These are phyloP conservation scores for Eucalyptus fibrosa DNA, from an alignment of 345 rosid genomes.

Conservation along the genomic window DNA sequence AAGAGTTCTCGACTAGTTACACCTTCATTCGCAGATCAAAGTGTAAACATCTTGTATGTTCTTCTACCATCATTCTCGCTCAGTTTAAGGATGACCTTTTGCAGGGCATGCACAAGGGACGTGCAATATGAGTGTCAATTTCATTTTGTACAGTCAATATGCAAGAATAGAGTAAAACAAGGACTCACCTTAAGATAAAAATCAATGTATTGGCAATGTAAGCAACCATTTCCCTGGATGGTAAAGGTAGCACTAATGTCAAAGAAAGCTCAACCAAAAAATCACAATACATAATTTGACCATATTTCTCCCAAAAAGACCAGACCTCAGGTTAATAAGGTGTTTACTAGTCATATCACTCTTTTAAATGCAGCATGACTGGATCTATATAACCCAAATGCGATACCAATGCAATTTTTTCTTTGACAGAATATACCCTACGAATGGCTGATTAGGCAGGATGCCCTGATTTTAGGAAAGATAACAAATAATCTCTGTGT, in stretches of 20 bases:
- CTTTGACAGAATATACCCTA: not conserved
- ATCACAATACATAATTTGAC: not conserved
- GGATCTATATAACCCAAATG: not conserved
- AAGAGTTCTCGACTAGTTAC: not conserved
- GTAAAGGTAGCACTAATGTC: not conserved
- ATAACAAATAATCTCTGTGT: not conserved
- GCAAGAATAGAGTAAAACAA: not conserved
- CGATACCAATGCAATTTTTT: not conserved
- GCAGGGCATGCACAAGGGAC: not conserved
- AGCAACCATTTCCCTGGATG: slow-evolving; percentile 91
- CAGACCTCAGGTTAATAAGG: not conserved
- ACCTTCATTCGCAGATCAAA: not conserved
- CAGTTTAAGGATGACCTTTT: not conserved
- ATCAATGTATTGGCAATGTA: slow-evolving; percentile 95
- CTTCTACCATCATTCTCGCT: not conserved
- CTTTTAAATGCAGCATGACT: not conserved
- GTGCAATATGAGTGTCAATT: not conserved
- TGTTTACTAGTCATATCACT: not conserved
- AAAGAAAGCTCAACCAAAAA: not conserved
- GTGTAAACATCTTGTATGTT: not conserved
- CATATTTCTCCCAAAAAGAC: not conserved
- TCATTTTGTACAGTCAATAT: not conserved
- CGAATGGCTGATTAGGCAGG: not conserved
- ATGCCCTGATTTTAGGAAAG: not conserved
- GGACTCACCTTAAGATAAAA: slow-evolving; percentile 74